These are phyloP conservation scores for Coccinonectria pachysandricola DNA, from an alignment of 2,329 filamentous ascomycete genomes.

Conservation along the genomic window DNA sequence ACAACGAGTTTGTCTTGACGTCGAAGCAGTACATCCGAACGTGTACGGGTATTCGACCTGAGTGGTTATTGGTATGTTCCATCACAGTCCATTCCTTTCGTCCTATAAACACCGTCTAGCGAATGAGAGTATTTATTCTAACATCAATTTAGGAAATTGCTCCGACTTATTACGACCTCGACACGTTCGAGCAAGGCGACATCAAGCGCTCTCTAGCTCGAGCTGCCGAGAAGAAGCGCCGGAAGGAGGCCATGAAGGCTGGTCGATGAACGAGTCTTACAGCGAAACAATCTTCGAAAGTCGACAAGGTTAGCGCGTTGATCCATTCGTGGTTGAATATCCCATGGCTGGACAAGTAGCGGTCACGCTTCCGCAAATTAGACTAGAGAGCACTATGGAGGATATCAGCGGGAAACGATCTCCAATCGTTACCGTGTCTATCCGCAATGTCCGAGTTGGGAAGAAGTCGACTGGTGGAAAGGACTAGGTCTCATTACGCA, in stretches of 20 bases:
- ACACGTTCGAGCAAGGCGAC: constrained; percentile 75
- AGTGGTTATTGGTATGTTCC: constrained; percentile 75
- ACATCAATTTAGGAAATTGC: constrained; percentile 64
- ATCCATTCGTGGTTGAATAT: no score
- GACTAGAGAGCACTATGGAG: no score
- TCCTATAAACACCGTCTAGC: no score
- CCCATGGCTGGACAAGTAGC: no score
- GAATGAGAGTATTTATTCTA: constrained; percentile 8
- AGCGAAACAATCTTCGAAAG: no score
- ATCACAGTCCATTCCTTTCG: not conserved
- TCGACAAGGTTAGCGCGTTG: no score
- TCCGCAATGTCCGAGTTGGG: no score
- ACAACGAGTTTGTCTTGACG: constrained; percentile 96
- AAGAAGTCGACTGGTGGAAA: no score
- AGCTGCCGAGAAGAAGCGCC: constrained; percentile 48
- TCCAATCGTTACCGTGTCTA: no score
- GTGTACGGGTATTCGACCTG: constrained; percentile 80
- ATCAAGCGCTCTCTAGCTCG: constrained; percentile 59
- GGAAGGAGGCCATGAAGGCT: constrained; percentile 47
- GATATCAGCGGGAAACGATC: no score
- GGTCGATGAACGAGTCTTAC: constrained; percentile 28
- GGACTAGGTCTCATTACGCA: no score
- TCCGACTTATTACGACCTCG: constrained; percentile 81
- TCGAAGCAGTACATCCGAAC: constrained; percentile 97
- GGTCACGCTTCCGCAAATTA: no score